Evolutionary conservation across 2,329 filamentous ascomycete species (phyloP).

Genomic region (Fusarium sp.): DNA sequence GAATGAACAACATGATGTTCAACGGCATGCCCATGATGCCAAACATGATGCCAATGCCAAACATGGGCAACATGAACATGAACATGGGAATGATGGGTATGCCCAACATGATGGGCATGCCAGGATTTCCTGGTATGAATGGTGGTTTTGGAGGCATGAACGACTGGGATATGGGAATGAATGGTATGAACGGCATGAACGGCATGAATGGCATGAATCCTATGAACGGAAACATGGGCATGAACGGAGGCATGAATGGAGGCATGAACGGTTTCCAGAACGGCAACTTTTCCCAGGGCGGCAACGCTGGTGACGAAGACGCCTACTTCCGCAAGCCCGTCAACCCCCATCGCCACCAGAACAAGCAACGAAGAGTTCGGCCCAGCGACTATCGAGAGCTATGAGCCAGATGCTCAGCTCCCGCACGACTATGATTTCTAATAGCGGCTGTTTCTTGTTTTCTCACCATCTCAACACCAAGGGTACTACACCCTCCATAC

Average conservation of each 20-base stretch:
- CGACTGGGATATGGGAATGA: constrained; percentile 43
- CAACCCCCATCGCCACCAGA: constrained; percentile 89
- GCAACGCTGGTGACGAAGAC: constrained; percentile 73
- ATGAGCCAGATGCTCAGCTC: constrained; percentile 49
- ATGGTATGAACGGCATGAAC: constrained; percentile 36
- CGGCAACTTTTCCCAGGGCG: constrained; percentile 57
- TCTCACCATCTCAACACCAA: constrained; percentile 10
- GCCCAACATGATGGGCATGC: constrained; percentile 48
- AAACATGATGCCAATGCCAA: constrained; percentile 52
- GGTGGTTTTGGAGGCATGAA: constrained; percentile 42
- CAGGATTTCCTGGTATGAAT: constrained; percentile 45
- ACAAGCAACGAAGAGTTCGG: constrained; percentile 77
- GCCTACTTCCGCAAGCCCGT: constrained; percentile 96
- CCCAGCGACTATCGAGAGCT: constrained; percentile 92
- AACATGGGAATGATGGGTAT: constrained; percentile 46
- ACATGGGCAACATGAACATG: constrained; percentile 51
- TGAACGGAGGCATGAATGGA: constrained; percentile 37
- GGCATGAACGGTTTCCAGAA: constrained; percentile 48
- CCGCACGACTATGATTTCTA: constrained; percentile 6
- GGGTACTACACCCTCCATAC: not conserved
- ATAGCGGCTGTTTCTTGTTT: constrained; percentile 24
- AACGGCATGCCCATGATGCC: constrained; percentile 54
- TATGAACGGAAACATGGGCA: constrained; percentile 48
- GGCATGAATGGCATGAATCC: constrained; percentile 44
- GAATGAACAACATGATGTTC: constrained; percentile 51